phyloP scores from a whole-genome alignment of 2,329 filamentous ascomycete genomes.

The Phyllosticta paracitricarpa region DNA sequence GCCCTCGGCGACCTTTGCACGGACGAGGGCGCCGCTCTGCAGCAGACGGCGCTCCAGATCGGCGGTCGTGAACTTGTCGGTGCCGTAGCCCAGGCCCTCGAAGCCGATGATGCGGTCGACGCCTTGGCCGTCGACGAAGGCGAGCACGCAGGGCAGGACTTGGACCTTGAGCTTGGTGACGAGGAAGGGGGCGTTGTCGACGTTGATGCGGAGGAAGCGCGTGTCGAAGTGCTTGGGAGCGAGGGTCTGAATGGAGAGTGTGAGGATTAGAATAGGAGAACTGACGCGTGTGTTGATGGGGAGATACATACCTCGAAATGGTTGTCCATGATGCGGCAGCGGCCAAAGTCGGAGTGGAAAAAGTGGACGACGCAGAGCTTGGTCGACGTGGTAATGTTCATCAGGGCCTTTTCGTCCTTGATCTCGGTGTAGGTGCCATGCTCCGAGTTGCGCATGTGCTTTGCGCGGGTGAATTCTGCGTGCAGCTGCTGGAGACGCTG shows the following conservation, averaged over 20 bases:
- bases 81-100: slow-evolving; percentile 44
- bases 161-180: slow-evolving; percentile 48
- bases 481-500: slow-evolving; percentile 49
- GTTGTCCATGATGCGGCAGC: slow-evolving; percentile 52
- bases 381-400: slow-evolving; percentile 50
- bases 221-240: slow-evolving; percentile 50
- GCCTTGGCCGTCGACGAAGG: slow-evolving; percentile 45
- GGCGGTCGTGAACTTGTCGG: slow-evolving; percentile 44
- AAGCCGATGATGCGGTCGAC: slow-evolving; percentile 50
- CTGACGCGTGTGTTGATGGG: not conserved
- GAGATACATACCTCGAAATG: slow-evolving; percentile 36
- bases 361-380: slow-evolving; percentile 53
- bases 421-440: slow-evolving; percentile 47
- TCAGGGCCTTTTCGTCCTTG: slow-evolving; percentile 47
- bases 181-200: slow-evolving; percentile 50
- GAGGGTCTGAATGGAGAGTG: slow-evolving; percentile 28
- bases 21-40: slow-evolving; percentile 40
- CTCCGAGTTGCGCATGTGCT: slow-evolving; percentile 39
- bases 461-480: slow-evolving; percentile 43
- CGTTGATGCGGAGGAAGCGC: slow-evolving; percentile 47
- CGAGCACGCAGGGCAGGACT: slow-evolving; percentile 49
- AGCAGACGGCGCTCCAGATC: slow-evolving; percentile 46
- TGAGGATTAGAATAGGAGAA: slow-evolving; percentile 2
- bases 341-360: slow-evolving; percentile 53
- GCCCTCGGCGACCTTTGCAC: slow-evolving; percentile 41